Evolutionary conservation across 2,329 filamentous ascomycete genomes (phyloP), one percentile per base, ranked within the genome.

Genomic region (Aureobasidium uvarum): DNA sequence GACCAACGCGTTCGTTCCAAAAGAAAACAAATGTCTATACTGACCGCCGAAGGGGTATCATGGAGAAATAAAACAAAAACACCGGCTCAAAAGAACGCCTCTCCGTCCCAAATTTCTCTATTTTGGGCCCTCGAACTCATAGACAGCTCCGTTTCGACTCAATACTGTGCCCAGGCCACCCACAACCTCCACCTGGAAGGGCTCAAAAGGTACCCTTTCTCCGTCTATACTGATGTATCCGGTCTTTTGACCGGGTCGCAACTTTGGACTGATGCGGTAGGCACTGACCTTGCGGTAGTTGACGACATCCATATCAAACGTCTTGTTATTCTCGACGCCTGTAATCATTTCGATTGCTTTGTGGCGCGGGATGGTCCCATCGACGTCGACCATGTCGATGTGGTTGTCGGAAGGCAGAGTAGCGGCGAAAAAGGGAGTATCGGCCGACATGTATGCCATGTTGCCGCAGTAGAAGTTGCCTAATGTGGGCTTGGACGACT

Each of bases 211-310:
- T 2, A 96, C 83, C 63, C 85, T 84, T 78, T 99, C 95, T 43
- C 95, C 95, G 73, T 98, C 95, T 69, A 99, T 92, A 75, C 92
- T 96, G 74, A 99, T 96, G 75, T 90, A 95, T 1, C 94, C 94
- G 68, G 88, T 84, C 45, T 85, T 80, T 71, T 88, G 83, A 68
- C 89, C 69, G 3, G 63, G 39, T 33, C 66, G 33, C 20, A 68
- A 59, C 3, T 72, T 67, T 0, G 95, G 95, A 3, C 88, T 88
- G 68, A 99, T 88, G 48, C 95, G 85, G 74, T 95, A 97, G 0
- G 89, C 95, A n/a, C 85, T 84, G 4, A 97, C 84, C 76, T 99
- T 99, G 71, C 88, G 85, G 76, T 97, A 94, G 36, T 84, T 83
- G 14, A 96, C 89, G 45, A 90, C 83, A 0, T 86, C 84, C 73